phyloP scores from a whole-genome alignment of 163 green algal genomes.

The Scenedesmus sp. region DNA sequence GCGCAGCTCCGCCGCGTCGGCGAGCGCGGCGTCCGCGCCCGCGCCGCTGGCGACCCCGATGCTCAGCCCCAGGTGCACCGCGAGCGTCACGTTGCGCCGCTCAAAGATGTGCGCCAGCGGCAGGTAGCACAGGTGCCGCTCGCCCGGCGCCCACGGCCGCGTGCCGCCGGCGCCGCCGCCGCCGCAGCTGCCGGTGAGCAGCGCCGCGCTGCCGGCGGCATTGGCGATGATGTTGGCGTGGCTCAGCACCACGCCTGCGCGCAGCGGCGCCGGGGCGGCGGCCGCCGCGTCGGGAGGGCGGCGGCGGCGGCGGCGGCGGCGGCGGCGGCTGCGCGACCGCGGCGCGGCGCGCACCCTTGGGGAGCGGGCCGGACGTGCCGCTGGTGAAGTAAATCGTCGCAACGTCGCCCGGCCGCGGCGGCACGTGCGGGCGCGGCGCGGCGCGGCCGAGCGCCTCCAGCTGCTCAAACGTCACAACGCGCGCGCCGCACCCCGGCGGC shows the following conservation, averaged over 20 bases:
- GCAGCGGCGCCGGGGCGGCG: too few species aligned
- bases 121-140: constrained; percentile 94
- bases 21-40: constrained; percentile 86
- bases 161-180: too few species aligned
- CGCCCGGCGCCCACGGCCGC: constrained; percentile 60
- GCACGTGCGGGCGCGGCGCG: constrained; percentile 76
- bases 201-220: constrained; percentile 45
- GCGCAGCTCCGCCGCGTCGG: constrained; percentile 81
- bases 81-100: constrained; percentile 81
- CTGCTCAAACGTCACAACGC: constrained; percentile 71
- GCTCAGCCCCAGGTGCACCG: constrained; percentile 60
- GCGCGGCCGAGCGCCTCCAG: constrained; percentile 60
- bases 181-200: constrained; percentile 11
- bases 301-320: neutral
- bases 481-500: constrained; percentile 44
- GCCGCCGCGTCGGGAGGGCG: neutral
- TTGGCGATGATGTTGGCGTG: constrained; percentile 38
- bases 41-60: constrained; percentile 94
- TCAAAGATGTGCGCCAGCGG: constrained; percentile 99
- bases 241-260: constrained; percentile 39
- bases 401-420: constrained; percentile 80
- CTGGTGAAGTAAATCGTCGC: constrained; percentile 96
- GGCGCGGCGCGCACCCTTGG: constrained; percentile 93
- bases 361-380: constrained; percentile 94
- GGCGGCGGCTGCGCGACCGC: neutral